Evolutionary conservation across 768 basidiomycete species (phyloP), one percentile per base, ranked within the genome.

Genomic region (Macrolepiota fuliginosa): DNA sequence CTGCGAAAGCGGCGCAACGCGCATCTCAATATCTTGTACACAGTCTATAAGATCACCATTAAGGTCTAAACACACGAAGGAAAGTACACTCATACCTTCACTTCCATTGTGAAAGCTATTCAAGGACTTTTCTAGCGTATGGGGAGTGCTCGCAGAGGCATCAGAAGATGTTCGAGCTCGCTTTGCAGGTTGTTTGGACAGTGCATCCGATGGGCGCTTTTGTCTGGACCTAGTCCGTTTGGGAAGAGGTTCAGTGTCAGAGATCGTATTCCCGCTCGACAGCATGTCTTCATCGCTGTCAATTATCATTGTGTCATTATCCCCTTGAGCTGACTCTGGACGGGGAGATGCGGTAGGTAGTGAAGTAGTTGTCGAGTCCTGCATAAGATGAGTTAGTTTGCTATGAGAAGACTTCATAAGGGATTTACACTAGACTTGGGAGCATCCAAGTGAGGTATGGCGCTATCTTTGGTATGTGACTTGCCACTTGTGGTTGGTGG

Each of bases 251-350:
- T 45, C 68, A 66, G 13, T 19, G 9, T 32, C 52, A 7, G 49
- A 25, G 42, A 37, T 64, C 65, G 37, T 68, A 68, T 35, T 72
- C 9, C 25, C 17, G 29, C 25, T 37, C 7, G 25, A 39, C 11
- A 24, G 2, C 15, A 24, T 15, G 13, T 15, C 17, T 51, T 25
- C 19, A 52, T 59, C 24, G 15, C n/a, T 9, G 25, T 39, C 49
- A 19, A 42, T 36, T 17, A 27, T n/a, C 32, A 58, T 27, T n/a
- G 17, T 13, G 22, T 49, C 46, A 19, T 58, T 36, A 17, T 19
- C 47, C 17, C 27, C 46, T 2, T 58, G 35, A 49, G 47, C 7
- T 11, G 4, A 7, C 47, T 25, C 47, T 3, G 47, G 24, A 22
- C 12, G 24, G 11, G 25, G 25, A 25, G 47, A 49, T 12, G 24